phyloP scores from a whole-genome alignment of 2,329 filamentous ascomycete genomes.

The Teratosphaeria epicoccoides region DNA sequence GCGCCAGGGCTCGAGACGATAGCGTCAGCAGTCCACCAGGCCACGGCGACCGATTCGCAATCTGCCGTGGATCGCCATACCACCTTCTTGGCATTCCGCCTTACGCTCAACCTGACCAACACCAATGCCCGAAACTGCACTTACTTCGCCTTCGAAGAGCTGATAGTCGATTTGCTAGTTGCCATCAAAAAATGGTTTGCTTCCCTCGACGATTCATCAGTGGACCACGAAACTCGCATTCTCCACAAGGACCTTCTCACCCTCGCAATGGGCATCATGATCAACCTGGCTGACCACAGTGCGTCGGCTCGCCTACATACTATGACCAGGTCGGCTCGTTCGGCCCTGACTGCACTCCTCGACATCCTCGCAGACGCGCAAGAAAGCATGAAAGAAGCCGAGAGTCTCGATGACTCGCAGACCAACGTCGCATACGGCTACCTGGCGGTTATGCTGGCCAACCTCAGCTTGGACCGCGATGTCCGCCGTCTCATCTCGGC shows the following conservation, averaged over 20 bases:
- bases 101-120: constrained; percentile 80
- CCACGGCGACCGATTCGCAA: constrained; percentile 1
- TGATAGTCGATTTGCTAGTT: constrained; percentile 35
- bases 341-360: constrained; percentile 16
- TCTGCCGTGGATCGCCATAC: constrained; percentile 9
- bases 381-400: constrained; percentile 40
- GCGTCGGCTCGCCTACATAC: constrained; percentile 38
- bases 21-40: constrained; percentile 8
- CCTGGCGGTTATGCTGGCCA: constrained; percentile 72
- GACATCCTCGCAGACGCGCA: constrained; percentile 21
- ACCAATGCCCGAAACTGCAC: constrained; percentile 60
- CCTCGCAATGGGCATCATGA: constrained; percentile 68
- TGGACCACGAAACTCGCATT: constrained; percentile 38
- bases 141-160: constrained; percentile 48
- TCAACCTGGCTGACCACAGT: constrained; percentile 78
- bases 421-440: constrained; percentile 80
- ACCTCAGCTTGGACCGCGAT: constrained; percentile 53
- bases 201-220: constrained; percentile 11
- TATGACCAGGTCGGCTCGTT: constrained; percentile 3
- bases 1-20: constrained; percentile 8
- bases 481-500: constrained; percentile 27
- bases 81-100: constrained; percentile 46
- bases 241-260: constrained; percentile 57
- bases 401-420: constrained; percentile 60
- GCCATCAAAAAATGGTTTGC: constrained; percentile 19